These are phyloP conservation scores for Plantago ovata DNA, from an alignment of 257 asterid genomes.

Conservation along the genomic window DNA sequence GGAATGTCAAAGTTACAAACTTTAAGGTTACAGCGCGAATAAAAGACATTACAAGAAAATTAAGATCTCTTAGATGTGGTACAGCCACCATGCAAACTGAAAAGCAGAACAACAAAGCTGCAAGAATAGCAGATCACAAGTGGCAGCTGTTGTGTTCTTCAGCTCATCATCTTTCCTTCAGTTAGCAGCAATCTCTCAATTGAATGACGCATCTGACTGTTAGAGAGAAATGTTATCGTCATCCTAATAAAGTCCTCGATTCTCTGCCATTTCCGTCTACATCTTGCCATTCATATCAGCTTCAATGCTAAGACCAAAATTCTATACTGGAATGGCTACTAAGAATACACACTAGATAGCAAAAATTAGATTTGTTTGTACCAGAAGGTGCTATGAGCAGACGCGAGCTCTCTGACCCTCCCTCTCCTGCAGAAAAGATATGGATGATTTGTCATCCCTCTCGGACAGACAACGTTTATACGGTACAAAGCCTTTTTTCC, in stretches of 20 bases:
- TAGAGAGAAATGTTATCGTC: background rate
- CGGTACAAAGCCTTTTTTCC: slow-evolving; percentile 64
- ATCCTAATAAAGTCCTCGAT: background rate
- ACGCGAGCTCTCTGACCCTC: slow-evolving; percentile 51
- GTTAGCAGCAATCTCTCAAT: background rate
- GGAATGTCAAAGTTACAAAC: background rate
- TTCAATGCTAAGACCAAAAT: background rate
- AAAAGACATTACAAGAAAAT: background rate
- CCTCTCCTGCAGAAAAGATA: slow-evolving; percentile 38
- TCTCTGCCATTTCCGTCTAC: no score
- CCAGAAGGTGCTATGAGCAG: slow-evolving; percentile 42
- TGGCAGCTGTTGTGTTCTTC: slow-evolving; percentile 8
- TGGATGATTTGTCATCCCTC: slow-evolving; percentile 44
- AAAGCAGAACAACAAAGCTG: slow-evolving; percentile 7
- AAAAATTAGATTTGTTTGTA: background rate
- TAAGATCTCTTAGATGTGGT: background rate
- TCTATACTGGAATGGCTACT: background rate
- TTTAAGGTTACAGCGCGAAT: slow-evolving; percentile 7
- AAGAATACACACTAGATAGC: slow-evolving; percentile 12
- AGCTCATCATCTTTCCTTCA: background rate
- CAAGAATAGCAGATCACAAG: slow-evolving; percentile 9
- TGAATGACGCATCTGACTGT: background rate
- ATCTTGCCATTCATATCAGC: slow-evolving; percentile 6
- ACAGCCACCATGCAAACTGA: background rate
- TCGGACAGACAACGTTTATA: slow-evolving; percentile 59